Conservation (phyloP, 805 yeast species). For the Cyberlindnera mrakii region DNA sequence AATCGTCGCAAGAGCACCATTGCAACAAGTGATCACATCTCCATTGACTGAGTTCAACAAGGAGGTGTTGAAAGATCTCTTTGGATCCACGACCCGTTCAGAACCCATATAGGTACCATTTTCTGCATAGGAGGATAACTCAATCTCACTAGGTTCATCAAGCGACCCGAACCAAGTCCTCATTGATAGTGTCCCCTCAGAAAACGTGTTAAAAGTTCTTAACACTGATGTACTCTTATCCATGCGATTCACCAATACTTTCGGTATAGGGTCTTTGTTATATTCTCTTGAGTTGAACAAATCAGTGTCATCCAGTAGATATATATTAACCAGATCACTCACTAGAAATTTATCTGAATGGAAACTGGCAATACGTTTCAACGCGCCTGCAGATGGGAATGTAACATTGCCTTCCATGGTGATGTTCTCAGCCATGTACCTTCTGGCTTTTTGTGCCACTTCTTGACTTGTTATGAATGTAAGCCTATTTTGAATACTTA, state of each 20-base stretch:
- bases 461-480: neutral
- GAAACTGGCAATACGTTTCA: neutral
- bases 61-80: constrained; percentile 11
- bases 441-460: neutral
- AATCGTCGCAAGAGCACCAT: neutral
- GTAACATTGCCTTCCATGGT: neutral
- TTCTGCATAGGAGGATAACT: constrained; percentile 1
- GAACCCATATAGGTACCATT: constrained; percentile 2
- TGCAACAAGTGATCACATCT: constrained; percentile 5
- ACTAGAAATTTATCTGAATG: neutral
- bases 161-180: constrained; percentile 20
- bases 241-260: constrained; percentile 4
- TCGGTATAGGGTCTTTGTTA: too few relatives aligned
- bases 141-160: constrained; percentile 19
- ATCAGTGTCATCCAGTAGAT: neutral
- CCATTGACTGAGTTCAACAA: neutral
- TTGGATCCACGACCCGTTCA: neutral
- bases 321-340: constrained; percentile 9
- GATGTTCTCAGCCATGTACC: neutral
- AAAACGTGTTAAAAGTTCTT: constrained; percentile 2
- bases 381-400: constrained; percentile 1
- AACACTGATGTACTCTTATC: constrained; percentile 11
- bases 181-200: neutral
- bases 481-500: neutral
- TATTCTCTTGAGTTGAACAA: neutral